A percentile compares a stretch with the other conserved stretches of the same genome.
Conservation (phyloP, 352 stramenopile species). For the Phytophthora parvispora region DNA sequence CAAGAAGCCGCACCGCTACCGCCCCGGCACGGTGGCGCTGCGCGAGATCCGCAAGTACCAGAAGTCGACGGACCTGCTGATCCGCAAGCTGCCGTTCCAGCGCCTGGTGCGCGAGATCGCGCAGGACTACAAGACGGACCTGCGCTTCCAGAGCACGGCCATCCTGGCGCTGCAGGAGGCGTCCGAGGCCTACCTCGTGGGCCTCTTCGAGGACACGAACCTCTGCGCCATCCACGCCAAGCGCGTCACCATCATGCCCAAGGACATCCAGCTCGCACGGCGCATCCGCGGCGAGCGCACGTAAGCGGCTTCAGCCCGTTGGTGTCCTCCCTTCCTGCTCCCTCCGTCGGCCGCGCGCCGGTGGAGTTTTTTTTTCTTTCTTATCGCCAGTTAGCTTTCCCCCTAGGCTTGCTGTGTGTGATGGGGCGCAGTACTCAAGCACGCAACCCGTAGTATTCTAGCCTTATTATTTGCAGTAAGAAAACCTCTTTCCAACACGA, state of each 20-base stretch:
- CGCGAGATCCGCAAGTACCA: conserved; percentile 98
- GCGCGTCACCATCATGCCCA: conserved; percentile 98
- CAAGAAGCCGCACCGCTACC: conserved; percentile 91
- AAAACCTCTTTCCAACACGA: conserved; percentile 30
- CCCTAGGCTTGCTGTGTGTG: conserved; percentile 45
- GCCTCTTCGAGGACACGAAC: conserved; percentile 97
- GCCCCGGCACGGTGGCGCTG: conserved; percentile 89
- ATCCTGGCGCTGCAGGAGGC: conserved; percentile 94
- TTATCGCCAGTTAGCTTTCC: conserved; percentile 43
- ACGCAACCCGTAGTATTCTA: conserved; percentile 49
- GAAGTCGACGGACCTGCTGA: conserved; percentile 95
- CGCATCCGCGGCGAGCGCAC: conserved; percentile 94
- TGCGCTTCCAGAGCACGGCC: conserved; percentile 97
- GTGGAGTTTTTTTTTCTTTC: conserved; percentile 24
- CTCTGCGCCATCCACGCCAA: conserved; percentile 97
- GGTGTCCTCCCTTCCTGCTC: conserved; percentile 9
- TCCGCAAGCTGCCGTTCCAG: conserved; percentile 98
- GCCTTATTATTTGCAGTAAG: conserved; percentile 59
- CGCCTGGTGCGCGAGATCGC: conserved; percentile 97
- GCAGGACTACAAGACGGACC: conserved; percentile 97
- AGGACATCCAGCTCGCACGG: conserved; percentile 96
- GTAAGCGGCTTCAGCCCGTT: conserved; percentile 38
- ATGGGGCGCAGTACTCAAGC: conserved; percentile 46
- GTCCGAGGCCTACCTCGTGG: conserved; percentile 95
- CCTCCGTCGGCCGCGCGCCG: neutral